Base-by-base conservation (phyloP, 202 grass and related monocot species). In the Bolboschoenoplectus hybrid region DNA sequence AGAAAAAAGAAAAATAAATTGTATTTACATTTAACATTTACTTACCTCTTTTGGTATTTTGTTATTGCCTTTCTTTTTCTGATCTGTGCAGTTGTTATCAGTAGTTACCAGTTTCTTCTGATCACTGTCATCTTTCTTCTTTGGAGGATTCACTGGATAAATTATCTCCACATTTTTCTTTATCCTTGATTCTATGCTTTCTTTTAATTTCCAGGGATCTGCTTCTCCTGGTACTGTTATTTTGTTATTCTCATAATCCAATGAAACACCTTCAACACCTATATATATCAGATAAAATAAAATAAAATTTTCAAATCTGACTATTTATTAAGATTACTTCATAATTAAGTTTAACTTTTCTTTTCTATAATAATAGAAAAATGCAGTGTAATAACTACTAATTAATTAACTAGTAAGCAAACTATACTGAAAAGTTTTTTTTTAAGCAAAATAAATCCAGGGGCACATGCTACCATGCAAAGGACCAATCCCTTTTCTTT, bases 121-220 rank as follows among this genome's bases (percentile, higher is more conserved):
- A 26, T 84, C 89, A 12, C 14, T 6, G 0, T 53, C 44, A 55
- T 87, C 84, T 87, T 90, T 90, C 80, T 98, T 95, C 57, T 91
- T 85, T 3, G 88, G 85, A 1, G 89, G 91, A 55, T 89, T 85
- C 40, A 88, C 87, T 49, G 96, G 93, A 66, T 90, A 95, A 52
- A 98, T 83, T 77, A 98, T 84, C 68, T 94, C 91, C 5, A 94
- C 96, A 86, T 86, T 85, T 87, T 94, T 95, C 85, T 92, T 89
- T 36, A 85, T 86, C 80, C 85, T 85, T 26, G 80, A 70, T 62
- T 98, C 96, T 70, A 95, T 82, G 56, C 84, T 86, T 57, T 95
- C 89, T 74, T 95, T 98, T 11, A 98, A 81, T 74, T 91, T 84
- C 85, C 69, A 81, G 10, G 96, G 91, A 77, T 98, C 96, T 12